Percentiles rank a stretch among this genome's conserved stretches.
Conservation (phyloP, 1,284 basidiomycete genomes). For the Moesziomyces antarcticus region DNA sequence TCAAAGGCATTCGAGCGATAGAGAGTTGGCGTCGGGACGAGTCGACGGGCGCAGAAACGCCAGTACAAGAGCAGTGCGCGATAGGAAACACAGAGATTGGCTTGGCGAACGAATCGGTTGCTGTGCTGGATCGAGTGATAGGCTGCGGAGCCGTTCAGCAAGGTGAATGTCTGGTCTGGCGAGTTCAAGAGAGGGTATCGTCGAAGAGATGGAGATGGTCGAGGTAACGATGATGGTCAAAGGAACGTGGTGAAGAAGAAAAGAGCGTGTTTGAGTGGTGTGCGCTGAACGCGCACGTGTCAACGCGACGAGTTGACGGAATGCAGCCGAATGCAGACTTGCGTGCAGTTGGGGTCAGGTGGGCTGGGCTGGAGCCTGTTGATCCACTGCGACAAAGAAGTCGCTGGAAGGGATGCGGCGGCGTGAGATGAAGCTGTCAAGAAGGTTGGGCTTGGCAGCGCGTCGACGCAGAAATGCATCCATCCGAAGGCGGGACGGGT, state of each 20-base stretch:
- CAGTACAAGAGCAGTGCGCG: neutral
- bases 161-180: too few relatives aligned
- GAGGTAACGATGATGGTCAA: neutral
- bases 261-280: neutral
- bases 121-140: too few relatives aligned
- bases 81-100: neutral
- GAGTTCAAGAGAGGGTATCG: neutral
- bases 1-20: constrained; percentile 18
- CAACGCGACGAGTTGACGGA: neutral
- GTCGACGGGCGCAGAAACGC: neutral
- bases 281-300: neutral
- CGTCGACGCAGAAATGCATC: neutral
- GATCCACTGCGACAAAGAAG: neutral
- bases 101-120: neutral
- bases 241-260: neutral
- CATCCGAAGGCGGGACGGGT: constrained; percentile 1
- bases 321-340: neutral
- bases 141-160: too few relatives aligned
- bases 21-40: neutral
- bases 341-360: neutral
- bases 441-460: constrained; percentile 4
- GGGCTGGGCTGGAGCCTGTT: neutral
- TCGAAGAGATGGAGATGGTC: neutral
- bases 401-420: neutral
- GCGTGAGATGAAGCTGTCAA: constrained; percentile 6